Evolutionary conservation across 2,329 filamentous ascomycete species (phyloP), one percentile per base, ranked within the genome.

Genomic region (Cytospora piceae): DNA sequence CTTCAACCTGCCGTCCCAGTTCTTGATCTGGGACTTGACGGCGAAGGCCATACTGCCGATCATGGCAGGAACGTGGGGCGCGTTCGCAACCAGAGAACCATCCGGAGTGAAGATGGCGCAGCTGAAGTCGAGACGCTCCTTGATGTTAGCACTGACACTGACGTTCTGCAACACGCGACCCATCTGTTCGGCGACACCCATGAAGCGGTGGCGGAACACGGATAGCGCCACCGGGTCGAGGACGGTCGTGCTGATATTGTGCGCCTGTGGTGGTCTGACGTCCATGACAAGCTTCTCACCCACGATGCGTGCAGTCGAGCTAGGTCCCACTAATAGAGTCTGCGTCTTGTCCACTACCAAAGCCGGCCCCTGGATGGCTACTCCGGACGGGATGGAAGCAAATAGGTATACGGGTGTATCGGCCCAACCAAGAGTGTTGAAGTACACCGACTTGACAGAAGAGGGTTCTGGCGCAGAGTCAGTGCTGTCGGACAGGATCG

Each of bases 171-270:
- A 74, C 0, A 83, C 84, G 3, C 80, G 80, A 27, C 83, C 84
- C 83, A 86, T 86, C 68, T 86, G 84, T 65, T 86, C 84, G 0
- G 84, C 84, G 22, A 86, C 85, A 3, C 82, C 81, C 83, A 86
- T 85, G 75, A 86, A 86, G 0, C 84, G 77, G 69, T 86, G 82
- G 0, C 81, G 81, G 63, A 85, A 85, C 51, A 86, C 81, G 15
- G 80, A 84, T 1, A 86, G 77, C 34, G 58, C 20, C 15, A 39
- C 32, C 9, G 42, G 46, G 58, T 32, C 51, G n/a, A 42, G 29
- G 3, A 29, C 49, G 7, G 55, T 39, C 0, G 34, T 12, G 20
- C 49, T 15, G 17, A 61, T 49, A 15, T 70, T 65, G n/a, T 14
- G 34, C 0, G 61, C 61, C 53, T 55, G 27, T 22, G 53, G 53